These are phyloP conservation scores for Hyaloscypha hepaticicola DNA, from an alignment of 495 filamentous ascomycete species.

Conservation along the genomic window DNA sequence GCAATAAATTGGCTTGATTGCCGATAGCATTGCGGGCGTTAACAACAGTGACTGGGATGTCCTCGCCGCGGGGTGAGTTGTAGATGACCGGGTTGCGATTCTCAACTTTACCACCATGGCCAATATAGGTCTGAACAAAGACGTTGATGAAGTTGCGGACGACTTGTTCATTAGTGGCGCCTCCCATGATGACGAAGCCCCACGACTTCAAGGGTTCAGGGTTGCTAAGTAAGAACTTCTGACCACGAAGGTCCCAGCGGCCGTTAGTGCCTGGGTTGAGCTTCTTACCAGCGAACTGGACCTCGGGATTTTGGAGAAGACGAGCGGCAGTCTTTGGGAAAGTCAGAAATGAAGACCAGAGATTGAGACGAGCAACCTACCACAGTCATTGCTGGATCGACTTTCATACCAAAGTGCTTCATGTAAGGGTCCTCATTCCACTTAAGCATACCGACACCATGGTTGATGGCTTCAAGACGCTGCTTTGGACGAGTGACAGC, in stretches of 20 bases:
- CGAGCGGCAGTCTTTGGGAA: slow-evolving; percentile 56
- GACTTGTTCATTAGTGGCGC: slow-evolving; percentile 37
- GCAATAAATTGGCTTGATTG: slow-evolving; percentile 30
- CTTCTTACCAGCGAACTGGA: slow-evolving; percentile 58
- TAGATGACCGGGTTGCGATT: slow-evolving; percentile 35
- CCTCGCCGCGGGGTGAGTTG: slow-evolving; percentile 37
- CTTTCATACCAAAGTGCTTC: slow-evolving; percentile 62
- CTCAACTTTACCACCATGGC: slow-evolving; percentile 68
- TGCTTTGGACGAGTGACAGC: slow-evolving; percentile 63
- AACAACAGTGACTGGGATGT: slow-evolving; percentile 50
- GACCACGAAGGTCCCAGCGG: slow-evolving; percentile 82
- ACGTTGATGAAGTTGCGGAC: slow-evolving; percentile 55
- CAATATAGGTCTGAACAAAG: slow-evolving; percentile 61
- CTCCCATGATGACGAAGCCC: slow-evolving; percentile 52
- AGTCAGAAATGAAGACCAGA: neutral
- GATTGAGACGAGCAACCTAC: slow-evolving; percentile 30
- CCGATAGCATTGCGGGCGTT: slow-evolving; percentile 10
- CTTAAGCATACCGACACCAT: slow-evolving; percentile 63
- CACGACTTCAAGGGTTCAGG: slow-evolving; percentile 59
- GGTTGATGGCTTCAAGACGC: slow-evolving; percentile 60
- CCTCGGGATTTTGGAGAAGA: slow-evolving; percentile 67
- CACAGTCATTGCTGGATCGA: slow-evolving; percentile 58
- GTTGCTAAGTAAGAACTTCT: slow-evolving; percentile 69
- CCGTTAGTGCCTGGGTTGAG: slow-evolving; percentile 58
- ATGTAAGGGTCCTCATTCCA: slow-evolving; percentile 70